A percentile compares a stretch with the other conserved stretches of the same genome.
These are phyloP conservation scores for Hippophae gyantsensis DNA, from an alignment of 306 rosid species.

Conservation along the genomic window DNA sequence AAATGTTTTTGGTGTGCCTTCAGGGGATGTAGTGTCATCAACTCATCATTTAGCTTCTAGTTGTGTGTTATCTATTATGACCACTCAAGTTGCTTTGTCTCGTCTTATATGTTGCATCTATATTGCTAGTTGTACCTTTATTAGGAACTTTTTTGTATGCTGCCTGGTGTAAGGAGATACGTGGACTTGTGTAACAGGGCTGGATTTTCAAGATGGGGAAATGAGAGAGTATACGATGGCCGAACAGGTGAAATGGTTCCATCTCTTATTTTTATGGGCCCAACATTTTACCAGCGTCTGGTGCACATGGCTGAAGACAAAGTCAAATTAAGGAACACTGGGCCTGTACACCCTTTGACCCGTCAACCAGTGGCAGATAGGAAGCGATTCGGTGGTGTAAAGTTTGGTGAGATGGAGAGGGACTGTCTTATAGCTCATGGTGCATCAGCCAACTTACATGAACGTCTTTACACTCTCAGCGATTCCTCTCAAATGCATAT, in stretches of 20 bases:
- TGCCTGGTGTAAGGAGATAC: no score
- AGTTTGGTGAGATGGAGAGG: conserved; percentile 98
- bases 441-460: conserved; percentile 88
- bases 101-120: no score
- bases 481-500: conserved; percentile 81
- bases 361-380: conserved; percentile 96
- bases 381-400: conserved; percentile 91
- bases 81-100: no score
- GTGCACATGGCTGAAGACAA: conserved; percentile 97
- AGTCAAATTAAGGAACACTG: conserved; percentile 87
- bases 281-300: conserved; percentile 88
- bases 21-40: no score
- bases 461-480: conserved; percentile 87
- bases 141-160: no score
- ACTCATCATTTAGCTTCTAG: no score
- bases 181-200: conserved; percentile 38
- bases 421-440: conserved; percentile 96
- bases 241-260: conserved; percentile 86
- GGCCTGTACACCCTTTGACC: conserved; percentile 96
- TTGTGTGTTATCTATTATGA: no score
- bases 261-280: conserved; percentile 88
- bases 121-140: no score
- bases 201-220: conserved; percentile 87
- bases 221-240: conserved; percentile 85
- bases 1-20: no score